These are phyloP conservation scores for Solanum lignicaule DNA, from an alignment of 257 asterid species.

Conservation along the genomic window DNA sequence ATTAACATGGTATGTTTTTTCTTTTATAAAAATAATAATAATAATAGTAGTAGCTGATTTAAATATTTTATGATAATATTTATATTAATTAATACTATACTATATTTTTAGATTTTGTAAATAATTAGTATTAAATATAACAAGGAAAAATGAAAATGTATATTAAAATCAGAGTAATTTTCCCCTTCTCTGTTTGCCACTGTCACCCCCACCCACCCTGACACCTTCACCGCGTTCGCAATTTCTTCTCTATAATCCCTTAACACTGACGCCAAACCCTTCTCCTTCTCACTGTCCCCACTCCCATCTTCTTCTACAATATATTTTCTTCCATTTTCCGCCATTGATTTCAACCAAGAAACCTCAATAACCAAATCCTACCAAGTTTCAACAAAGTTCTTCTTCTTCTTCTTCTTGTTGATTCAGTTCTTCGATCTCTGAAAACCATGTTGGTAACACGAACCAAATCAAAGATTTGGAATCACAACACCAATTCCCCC, in stretches of 20 bases:
- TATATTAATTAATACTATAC: too few relatives aligned
- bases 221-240: background rate
- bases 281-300: background rate
- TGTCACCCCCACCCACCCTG: background rate
- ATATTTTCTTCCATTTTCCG: background rate
- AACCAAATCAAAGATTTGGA: conserved; percentile 45
- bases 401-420: background rate
- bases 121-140: too few relatives aligned
- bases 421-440: background rate
- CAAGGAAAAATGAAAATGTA: background rate
- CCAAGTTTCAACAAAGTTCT: background rate
- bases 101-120: background rate
- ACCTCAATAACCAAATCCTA: background rate
- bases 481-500: conserved; percentile 36
- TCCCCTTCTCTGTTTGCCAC: background rate
- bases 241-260: background rate
- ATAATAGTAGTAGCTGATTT: background rate
- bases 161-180: background rate
- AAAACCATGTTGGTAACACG: conserved; percentile 76
- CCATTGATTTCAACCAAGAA: background rate
- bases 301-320: background rate
- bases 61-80: too few relatives aligned
- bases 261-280: background rate
- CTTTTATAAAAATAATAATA: too few relatives aligned
- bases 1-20: background rate